phyloP scores from a whole-genome alignment of 768 basidiomycete genomes.

The Ramaria rubella region DNA sequence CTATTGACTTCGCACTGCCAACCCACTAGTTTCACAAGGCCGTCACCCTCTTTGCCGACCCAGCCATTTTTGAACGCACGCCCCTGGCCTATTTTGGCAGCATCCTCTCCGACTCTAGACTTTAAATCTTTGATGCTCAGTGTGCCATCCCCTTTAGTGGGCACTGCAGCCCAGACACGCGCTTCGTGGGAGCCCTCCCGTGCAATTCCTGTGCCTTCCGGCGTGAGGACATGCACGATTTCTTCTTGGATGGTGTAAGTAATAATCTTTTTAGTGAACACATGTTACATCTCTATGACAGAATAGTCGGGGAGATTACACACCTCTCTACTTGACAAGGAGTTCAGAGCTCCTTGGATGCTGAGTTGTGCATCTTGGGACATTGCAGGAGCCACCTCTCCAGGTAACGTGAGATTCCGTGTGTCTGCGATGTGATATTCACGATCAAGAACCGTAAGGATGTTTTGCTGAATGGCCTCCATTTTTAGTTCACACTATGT shows the following conservation, averaged over 20 bases:
- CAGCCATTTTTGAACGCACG: slow-evolving; percentile 96
- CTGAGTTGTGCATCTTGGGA: slow-evolving; percentile 74
- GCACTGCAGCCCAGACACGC: slow-evolving; percentile 84
- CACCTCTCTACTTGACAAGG: slow-evolving; percentile 79
- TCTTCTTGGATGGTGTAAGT: slow-evolving; percentile 72
- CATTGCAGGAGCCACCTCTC: slow-evolving; percentile 44
- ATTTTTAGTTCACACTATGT: slow-evolving; percentile 48
- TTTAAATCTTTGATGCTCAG: slow-evolving; percentile 67
- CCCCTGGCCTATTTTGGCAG: slow-evolving; percentile 89
- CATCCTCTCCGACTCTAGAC: slow-evolving; percentile 74
- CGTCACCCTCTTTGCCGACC: slow-evolving; percentile 87
- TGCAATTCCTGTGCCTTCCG: slow-evolving; percentile 78
- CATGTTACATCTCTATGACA: slow-evolving; percentile 10
- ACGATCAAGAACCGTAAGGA: slow-evolving; percentile 65
- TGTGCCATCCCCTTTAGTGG: slow-evolving; percentile 58
- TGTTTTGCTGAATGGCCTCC: slow-evolving; percentile 70
- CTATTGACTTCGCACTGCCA: not conserved
- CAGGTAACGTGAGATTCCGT: slow-evolving; percentile 59
- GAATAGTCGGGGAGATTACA: slow-evolving; percentile 19
- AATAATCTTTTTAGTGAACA: slow-evolving; percentile 58
- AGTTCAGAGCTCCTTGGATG: slow-evolving; percentile 89
- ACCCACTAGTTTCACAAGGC: slow-evolving; percentile 80
- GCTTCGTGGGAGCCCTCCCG: slow-evolving; percentile 89
- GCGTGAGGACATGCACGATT: slow-evolving; percentile 63
- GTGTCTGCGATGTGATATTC: slow-evolving; percentile 58